Evolutionary conservation across 1,284 basidiomycete genomes (phyloP).

Genomic region (Inonotus hispidus): DNA sequence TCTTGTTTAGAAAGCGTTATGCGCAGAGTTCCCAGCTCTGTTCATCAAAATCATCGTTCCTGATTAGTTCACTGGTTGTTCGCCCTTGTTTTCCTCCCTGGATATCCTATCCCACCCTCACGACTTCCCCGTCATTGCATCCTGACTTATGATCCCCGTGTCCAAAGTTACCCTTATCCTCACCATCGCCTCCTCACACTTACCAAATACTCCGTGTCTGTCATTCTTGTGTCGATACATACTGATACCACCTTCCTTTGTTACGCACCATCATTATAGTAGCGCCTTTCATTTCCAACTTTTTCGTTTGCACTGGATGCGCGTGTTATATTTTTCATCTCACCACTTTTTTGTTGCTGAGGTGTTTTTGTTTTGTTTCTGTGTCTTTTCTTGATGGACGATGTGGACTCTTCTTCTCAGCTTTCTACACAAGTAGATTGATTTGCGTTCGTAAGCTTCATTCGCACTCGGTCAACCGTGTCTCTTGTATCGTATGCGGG

Average conservation of each 20-base stretch:
- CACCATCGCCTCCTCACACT: not conserved
- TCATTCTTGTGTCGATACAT: conserved; percentile 1
- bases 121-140: not conserved
- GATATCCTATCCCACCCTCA: not conserved
- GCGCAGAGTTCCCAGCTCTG: not conserved
- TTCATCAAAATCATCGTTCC: not conserved
- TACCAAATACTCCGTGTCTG: not conserved
- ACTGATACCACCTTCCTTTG: conserved; percentile 12
- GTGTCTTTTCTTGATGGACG: not conserved
- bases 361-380: not conserved
- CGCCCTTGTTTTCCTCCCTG: not conserved
- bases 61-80: not conserved
- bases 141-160: not conserved
- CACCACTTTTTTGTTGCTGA: not conserved
- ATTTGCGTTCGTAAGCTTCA: not conserved
- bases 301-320: conserved; percentile 14
- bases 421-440: not conserved
- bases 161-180: not conserved
- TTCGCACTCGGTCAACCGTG: too few relatives aligned
- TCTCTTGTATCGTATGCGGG: not conserved
- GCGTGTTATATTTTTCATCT: not conserved
- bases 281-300: not conserved
- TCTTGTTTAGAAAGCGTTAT: not conserved
- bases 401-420: not conserved
- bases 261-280: not conserved